Percentiles rank a stretch among this genome's conserved stretches.
Conservation (phyloP, 2,329 filamentous ascomycete species). For the Zasmidium angulare region DNA sequence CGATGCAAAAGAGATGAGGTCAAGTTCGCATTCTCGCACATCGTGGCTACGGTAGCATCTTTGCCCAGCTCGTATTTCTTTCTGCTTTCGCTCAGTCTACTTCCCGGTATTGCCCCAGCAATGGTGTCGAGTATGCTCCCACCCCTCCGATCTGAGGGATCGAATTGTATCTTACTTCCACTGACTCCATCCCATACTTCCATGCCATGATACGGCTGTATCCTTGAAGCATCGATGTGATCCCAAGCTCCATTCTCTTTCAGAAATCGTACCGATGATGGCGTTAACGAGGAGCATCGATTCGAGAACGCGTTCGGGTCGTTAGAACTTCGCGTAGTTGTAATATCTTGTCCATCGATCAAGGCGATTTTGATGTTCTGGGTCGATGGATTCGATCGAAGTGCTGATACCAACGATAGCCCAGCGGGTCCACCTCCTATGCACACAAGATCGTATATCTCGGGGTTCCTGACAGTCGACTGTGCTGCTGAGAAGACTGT, state of each 20-base stretch:
- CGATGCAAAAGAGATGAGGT: slow-evolving; percentile 69
- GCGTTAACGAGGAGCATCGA: slow-evolving; percentile 91
- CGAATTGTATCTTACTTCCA: slow-evolving; percentile 81
- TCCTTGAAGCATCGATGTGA: slow-evolving; percentile 68
- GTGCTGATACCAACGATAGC: slow-evolving; percentile 30
- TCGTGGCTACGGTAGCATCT: slow-evolving; percentile 71
- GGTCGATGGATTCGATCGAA: slow-evolving; percentile 46
- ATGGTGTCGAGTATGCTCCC: slow-evolving; percentile 28
- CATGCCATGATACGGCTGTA: slow-evolving; percentile 93
- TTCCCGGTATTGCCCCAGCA: slow-evolving; percentile 31
- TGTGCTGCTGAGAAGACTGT: slow-evolving; percentile 26
- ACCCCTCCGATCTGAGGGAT: slow-evolving; percentile 27
- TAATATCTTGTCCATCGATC: slow-evolving; percentile 84
- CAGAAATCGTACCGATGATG: slow-evolving; percentile 79
- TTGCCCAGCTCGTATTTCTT: slow-evolving; percentile 26
- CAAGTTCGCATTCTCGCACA: slow-evolving; percentile 93
- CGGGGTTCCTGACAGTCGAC: slow-evolving; percentile 43
- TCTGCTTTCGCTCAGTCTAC: slow-evolving; percentile 23
- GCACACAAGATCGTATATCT: slow-evolving; percentile 61
- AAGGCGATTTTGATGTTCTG: slow-evolving; percentile 79
- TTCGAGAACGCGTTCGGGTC: slow-evolving; percentile 79
- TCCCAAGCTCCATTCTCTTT: slow-evolving; percentile 79
- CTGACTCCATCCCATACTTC: slow-evolving; percentile 97
- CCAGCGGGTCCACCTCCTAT: slow-evolving; percentile 26
- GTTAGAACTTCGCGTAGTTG: slow-evolving; percentile 65